phyloP scores from a whole-genome alignment of 495 filamentous ascomycete species.

The Aspergillus ellipticus region DNA sequence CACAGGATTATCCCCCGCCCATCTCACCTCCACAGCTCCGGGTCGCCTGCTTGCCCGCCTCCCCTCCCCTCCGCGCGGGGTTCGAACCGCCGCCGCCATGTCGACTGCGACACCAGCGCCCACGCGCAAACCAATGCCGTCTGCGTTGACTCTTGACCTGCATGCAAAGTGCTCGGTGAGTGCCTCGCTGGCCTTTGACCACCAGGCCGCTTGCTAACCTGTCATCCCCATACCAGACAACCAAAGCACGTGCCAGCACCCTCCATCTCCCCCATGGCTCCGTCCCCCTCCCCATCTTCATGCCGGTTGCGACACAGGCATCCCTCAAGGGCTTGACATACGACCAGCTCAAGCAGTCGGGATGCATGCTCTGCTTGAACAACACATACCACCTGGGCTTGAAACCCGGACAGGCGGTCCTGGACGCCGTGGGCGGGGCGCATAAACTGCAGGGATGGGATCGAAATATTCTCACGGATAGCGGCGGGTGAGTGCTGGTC shows the following conservation, averaged over 20 bases:
- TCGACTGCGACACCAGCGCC: conserved; percentile 27
- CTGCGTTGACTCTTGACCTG: conserved; percentile 78
- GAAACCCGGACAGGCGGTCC: conserved; percentile 84
- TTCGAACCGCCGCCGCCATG: conserved; percentile 31
- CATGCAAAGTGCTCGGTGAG: conserved; percentile 79
- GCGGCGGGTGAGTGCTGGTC: conserved; percentile 72
- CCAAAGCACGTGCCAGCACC: conserved; percentile 88
- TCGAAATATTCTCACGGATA: conserved; percentile 93
- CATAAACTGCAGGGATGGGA: conserved; percentile 94
- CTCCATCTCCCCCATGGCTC: conserved; percentile 88
- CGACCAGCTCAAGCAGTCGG: conserved; percentile 81
- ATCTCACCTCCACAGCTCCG: background rate
- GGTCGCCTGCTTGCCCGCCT: background rate
- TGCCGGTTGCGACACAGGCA: conserved; percentile 98
- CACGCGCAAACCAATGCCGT: conserved; percentile 52
- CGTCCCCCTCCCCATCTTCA: conserved; percentile 88
- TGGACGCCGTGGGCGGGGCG: conserved; percentile 84
- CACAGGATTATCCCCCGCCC: background rate
- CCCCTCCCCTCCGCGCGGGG: conserved; percentile 10
- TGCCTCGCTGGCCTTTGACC: conserved; percentile 15
- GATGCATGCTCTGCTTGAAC: conserved; percentile 89
- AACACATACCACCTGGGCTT: conserved; percentile 97
- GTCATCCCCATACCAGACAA: conserved; percentile 59
- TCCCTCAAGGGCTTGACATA: conserved; percentile 93
- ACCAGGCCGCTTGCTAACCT: background rate